phyloP scores from a whole-genome alignment of 2,329 filamentous ascomycete genomes.

The Metarhizium robertsii region DNA sequence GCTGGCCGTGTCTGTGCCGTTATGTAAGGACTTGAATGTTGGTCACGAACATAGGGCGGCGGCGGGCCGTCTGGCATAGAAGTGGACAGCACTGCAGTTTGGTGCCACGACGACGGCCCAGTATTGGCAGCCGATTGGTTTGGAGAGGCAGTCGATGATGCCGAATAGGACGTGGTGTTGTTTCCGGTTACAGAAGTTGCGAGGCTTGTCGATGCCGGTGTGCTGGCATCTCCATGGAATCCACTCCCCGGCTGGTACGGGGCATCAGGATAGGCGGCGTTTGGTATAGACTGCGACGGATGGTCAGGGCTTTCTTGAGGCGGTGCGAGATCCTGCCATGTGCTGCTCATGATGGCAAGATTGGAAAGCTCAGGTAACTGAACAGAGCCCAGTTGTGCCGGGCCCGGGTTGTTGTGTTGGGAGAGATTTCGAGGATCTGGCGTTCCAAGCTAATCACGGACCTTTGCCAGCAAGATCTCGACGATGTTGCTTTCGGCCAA shows the following conservation, averaged over 20 bases:
- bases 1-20: background rate
- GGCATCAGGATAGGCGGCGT: constrained; percentile 22
- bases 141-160: background rate
- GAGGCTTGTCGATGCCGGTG: background rate
- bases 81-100: background rate
- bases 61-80: background rate
- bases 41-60: background rate
- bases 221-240: background rate
- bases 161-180: background rate
- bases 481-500: too few species aligned
- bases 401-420: too few species aligned
- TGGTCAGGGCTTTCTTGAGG: constrained; percentile 10
- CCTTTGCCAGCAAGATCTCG: too few species aligned
- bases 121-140: background rate
- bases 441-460: too few species aligned
- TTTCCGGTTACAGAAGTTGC: background rate
- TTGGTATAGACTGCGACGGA: constrained; percentile 20
- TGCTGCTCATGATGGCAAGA: background rate
- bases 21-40: background rate
- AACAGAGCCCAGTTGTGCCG: too few species aligned
- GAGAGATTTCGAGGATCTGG: too few species aligned
- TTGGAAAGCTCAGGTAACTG: background rate
- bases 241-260: constrained; percentile 15
- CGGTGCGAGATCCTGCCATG: background rate
- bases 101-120: background rate